Conservation (phyloP, 352 stramenopile genomes). For the Saprolegnia diclina region DNA sequence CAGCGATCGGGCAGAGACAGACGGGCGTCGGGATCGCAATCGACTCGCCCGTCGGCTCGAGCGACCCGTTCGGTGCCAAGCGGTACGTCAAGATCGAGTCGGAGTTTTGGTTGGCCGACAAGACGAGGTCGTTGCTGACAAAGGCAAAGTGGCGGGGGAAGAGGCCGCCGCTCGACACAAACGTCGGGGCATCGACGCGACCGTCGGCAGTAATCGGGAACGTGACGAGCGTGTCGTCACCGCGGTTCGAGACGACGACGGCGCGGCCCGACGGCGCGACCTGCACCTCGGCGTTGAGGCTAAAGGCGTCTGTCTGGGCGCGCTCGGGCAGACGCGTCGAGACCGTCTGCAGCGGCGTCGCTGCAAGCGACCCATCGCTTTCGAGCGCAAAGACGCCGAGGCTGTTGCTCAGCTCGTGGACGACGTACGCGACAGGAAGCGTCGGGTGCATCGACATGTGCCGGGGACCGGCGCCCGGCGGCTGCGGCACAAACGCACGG, state of each 20-base stretch:
- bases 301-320: neutral
- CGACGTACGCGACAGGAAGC: conserved; percentile 53
- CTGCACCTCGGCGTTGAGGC: conserved; percentile 17
- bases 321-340: conserved; percentile 33
- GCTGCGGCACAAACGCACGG: conserved; percentile 36
- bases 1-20: conserved; percentile 1
- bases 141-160: conserved; percentile 19
- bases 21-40: conserved; percentile 15
- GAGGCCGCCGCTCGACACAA: conserved; percentile 8
- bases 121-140: conserved; percentile 5
- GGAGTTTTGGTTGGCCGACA: conserved; percentile 23
- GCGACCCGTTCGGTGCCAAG: neutral
- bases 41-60: conserved; percentile 10
- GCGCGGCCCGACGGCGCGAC: conserved; percentile 12
- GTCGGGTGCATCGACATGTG: conserved; percentile 66
- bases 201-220: conserved; percentile 13
- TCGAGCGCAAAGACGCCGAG: conserved; percentile 59
- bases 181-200: neutral
- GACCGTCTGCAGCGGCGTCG: conserved; percentile 48
- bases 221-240: conserved; percentile 5
- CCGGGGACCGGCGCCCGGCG: conserved; percentile 52
- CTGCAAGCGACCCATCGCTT: conserved; percentile 39
- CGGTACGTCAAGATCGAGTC: conserved; percentile 19
- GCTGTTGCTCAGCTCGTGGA: conserved; percentile 59
- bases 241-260: conserved; percentile 7